Base-by-base conservation (phyloP, 805 yeast species). In the Kuraishia hungarica region DNA sequence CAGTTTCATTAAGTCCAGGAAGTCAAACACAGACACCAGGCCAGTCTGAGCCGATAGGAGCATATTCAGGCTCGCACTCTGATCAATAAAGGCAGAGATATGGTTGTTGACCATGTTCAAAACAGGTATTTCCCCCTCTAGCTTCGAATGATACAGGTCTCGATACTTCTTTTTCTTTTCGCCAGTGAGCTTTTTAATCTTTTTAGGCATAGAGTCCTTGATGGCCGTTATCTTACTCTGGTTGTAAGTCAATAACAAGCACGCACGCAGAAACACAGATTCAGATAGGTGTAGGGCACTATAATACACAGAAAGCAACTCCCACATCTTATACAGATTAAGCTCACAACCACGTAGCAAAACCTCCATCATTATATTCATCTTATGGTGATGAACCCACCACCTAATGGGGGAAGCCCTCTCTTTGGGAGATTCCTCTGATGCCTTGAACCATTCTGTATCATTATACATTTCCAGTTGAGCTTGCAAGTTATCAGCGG, bases 271-370 rank as follows among this genome's bases (percentile, higher is more conserved):
- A 35, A 35, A 35, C 43, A 35, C 43, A 35, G 43, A 35, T 24
- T 70, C 71, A 1, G 76, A 61, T 48, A 89, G 67, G 61, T 79
- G 78, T 43, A 79, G 74, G 0, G 77, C 74, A 64, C 83, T 84
- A 90, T 93, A 89, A 65, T 81, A 86, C 70, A 87, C 81, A 26
- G 80, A 69, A 54, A 78, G 76, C 54, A 76, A 72, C 66, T 93
- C 98, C 76, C 86, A 86, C 6, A 78, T 77, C 60, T 82, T 82
- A 66, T 87, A 89, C 15, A 90, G 67, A 23, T 88, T 88, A 47
- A 88, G 74, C 61, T 87, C 93, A 60, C 90, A 81, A 1, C 96
- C 94, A 56, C 82, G 78, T 29, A 89, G 67, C 0, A 82, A 79
- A n/a, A 84, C 81, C 64, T 87, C 86, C 17, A 81, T 61, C 96